Percentiles rank a stretch among this genome's conserved stretches.
Evolutionary conservation across 768 basidiomycete species (phyloP).

Genomic region (Pulveroboletus sp.): DNA sequence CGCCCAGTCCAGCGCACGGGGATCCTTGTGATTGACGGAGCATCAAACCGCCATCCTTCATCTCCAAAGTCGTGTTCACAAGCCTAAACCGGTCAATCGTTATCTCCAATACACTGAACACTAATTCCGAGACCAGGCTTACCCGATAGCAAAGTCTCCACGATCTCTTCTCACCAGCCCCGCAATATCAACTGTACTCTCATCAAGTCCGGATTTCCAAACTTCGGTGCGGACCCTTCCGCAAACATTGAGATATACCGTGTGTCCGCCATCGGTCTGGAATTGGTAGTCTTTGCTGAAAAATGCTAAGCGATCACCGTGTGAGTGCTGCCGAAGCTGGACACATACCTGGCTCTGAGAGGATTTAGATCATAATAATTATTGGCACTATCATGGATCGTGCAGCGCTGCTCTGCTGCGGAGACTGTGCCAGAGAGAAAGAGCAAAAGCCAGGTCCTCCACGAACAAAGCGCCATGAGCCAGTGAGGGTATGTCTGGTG

Average conservation of each 20-base stretch:
- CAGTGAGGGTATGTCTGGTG: background rate
- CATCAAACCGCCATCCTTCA: constrained; percentile 50
- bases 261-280: constrained; percentile 41
- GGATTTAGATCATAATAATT: constrained; percentile 66
- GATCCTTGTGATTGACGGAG: constrained; percentile 62
- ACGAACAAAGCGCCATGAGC: background rate
- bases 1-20: constrained; percentile 44
- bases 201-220: constrained; percentile 52
- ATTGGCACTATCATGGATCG: constrained; percentile 41
- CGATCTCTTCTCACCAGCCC: constrained; percentile 58
- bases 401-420: constrained; percentile 56
- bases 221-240: constrained; percentile 49
- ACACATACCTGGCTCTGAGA: constrained; percentile 52
- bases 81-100: constrained; percentile 12
- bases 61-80: constrained; percentile 56
- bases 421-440: constrained; percentile 6
- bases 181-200: constrained; percentile 47
- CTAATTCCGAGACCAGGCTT: constrained; percentile 4
- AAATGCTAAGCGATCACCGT: constrained; percentile 7
- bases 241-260: constrained; percentile 63
- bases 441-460: background rate
- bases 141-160: constrained; percentile 75
- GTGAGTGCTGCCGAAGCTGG: background rate
- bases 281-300: constrained; percentile 63
- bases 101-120: background rate